Conservation (phyloP, 192 early-diverging fungal genomes). For the Coemansia aciculifera region DNA sequence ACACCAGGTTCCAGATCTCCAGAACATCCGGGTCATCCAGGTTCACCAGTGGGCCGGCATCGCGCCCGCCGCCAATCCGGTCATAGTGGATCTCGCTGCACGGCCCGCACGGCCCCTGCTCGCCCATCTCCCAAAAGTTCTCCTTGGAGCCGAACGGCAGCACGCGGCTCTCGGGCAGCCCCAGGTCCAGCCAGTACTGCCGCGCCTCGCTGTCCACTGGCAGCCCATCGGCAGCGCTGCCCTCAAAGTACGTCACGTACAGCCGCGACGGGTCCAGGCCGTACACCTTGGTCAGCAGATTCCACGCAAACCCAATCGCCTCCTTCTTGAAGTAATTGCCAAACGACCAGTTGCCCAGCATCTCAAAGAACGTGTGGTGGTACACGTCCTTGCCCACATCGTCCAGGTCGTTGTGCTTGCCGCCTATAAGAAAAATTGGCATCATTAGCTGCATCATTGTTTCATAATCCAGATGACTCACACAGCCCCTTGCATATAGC, state of each 20-base stretch:
- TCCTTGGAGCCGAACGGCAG: slow-evolving; percentile 89
- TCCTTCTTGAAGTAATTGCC: slow-evolving; percentile 99
- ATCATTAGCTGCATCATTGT: too few species aligned
- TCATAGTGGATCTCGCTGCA: slow-evolving; percentile 99
- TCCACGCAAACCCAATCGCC: slow-evolving; percentile 89
- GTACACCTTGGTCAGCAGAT: slow-evolving; percentile 85
- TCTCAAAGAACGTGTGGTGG: slow-evolving; percentile 99
- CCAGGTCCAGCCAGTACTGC: slow-evolving; percentile 87
- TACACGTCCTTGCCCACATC: slow-evolving; percentile 98
- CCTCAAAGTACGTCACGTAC: slow-evolving; percentile 97
- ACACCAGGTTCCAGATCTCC: slow-evolving; percentile 99
- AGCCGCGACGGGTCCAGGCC: slow-evolving; percentile 81
- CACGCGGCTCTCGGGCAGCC: slow-evolving; percentile 78
- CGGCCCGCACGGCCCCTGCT: slow-evolving; percentile 95
- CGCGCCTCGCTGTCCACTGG: slow-evolving; percentile 87
- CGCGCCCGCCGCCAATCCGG: slow-evolving; percentile 85
- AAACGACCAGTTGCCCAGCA: slow-evolving; percentile 99
- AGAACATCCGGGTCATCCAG: slow-evolving; percentile 96
- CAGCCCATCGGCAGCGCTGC: slow-evolving; percentile 78
- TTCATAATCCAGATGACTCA: background rate
- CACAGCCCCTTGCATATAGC: background rate
- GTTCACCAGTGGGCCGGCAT: slow-evolving; percentile 88
- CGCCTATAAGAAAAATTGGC: slow-evolving; percentile 40
- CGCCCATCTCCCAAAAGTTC: slow-evolving; percentile 99
- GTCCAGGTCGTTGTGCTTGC: slow-evolving; percentile 99